A percentile compares a stretch with the other conserved stretches of the same genome.
phyloP scores from a whole-genome alignment of 495 filamentous ascomycete genomes.

The Amphirosellinia nigrospora region DNA sequence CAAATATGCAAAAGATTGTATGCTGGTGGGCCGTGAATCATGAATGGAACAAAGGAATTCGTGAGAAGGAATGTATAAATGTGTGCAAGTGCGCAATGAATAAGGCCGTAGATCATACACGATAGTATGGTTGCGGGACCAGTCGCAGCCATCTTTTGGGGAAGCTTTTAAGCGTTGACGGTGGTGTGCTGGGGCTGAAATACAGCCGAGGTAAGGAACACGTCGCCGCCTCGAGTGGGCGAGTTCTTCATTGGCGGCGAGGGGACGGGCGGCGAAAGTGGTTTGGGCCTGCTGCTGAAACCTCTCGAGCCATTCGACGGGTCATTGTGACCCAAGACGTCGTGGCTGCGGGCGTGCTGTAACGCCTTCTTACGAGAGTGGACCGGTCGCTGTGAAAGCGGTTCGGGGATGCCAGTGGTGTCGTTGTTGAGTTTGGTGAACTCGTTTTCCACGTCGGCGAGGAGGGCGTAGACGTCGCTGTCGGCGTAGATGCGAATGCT shows the following conservation, averaged over 20 bases:
- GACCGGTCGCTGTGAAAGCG: background rate
- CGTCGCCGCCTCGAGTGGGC: constrained; percentile 31
- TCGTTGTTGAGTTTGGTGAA: constrained; percentile 56
- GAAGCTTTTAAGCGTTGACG: constrained; percentile 2
- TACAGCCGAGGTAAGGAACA: constrained; percentile 54
- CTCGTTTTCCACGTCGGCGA: constrained; percentile 66
- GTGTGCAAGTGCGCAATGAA: constrained; percentile 22
- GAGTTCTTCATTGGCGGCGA: constrained; percentile 39
- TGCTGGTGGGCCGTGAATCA: constrained; percentile 41
- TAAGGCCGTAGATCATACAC: constrained; percentile 17
- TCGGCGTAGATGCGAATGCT: constrained; percentile 73
- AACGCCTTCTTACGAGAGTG: constrained; percentile 38
- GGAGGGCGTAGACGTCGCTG: constrained; percentile 65
- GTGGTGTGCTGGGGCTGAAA: constrained; percentile 41
- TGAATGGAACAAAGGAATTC: constrained; percentile 34
- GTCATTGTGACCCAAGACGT: constrained; percentile 40
- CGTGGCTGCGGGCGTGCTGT: constrained; percentile 49
- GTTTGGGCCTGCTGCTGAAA: constrained; percentile 31
- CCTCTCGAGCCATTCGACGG: constrained; percentile 28
- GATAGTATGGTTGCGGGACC: constrained; percentile 15
- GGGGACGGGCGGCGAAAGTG: constrained; percentile 35
- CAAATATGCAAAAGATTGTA: constrained; percentile 34
- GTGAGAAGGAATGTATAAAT: constrained; percentile 31
- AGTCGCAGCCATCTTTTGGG: constrained; percentile 8
- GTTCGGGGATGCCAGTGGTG: constrained; percentile 28